A percentile compares a stretch with the other conserved stretches of the same genome.
phyloP scores from a whole-genome alignment of 1,284 basidiomycete species.

The Leccinum pachyderme region DNA sequence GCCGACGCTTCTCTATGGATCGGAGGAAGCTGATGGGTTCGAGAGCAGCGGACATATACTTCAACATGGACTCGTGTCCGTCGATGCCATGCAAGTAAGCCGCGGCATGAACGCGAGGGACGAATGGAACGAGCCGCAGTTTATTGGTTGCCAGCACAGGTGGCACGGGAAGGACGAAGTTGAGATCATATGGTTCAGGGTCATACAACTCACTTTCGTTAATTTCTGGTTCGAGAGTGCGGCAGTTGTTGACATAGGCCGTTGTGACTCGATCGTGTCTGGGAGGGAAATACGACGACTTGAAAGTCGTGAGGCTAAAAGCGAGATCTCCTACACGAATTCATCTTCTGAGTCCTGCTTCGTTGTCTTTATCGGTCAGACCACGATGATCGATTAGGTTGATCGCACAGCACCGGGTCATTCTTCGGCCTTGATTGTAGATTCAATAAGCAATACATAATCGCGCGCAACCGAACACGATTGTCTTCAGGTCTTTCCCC shows the following conservation, averaged over 20 bases:
- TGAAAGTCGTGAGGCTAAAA: background rate
- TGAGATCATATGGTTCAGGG: conserved; percentile 27
- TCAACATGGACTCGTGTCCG: conserved; percentile 23
- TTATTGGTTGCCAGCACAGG: conserved; percentile 13
- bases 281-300: too few relatives aligned
- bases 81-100: conserved; percentile 18
- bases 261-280: conserved; percentile 1
- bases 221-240: conserved; percentile 7
- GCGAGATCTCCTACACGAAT: background rate
- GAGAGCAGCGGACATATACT: conserved; percentile 14
- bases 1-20: conserved; percentile 12
- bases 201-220: conserved; percentile 17
- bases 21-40: conserved; percentile 18
- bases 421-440: background rate
- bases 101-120: conserved; percentile 20
- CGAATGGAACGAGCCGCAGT: conserved; percentile 23
- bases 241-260: conserved; percentile 18
- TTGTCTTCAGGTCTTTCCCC: conserved; percentile 12
- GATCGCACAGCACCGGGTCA: background rate
- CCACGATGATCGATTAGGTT: background rate
- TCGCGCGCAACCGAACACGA: background rate
- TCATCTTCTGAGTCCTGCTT: background rate
- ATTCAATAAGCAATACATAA: conserved; percentile 4
- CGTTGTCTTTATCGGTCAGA: background rate
- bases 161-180: conserved; percentile 18